Conservation (phyloP, 2,329 filamentous ascomycete genomes). For the Diplodia corticola region DNA sequence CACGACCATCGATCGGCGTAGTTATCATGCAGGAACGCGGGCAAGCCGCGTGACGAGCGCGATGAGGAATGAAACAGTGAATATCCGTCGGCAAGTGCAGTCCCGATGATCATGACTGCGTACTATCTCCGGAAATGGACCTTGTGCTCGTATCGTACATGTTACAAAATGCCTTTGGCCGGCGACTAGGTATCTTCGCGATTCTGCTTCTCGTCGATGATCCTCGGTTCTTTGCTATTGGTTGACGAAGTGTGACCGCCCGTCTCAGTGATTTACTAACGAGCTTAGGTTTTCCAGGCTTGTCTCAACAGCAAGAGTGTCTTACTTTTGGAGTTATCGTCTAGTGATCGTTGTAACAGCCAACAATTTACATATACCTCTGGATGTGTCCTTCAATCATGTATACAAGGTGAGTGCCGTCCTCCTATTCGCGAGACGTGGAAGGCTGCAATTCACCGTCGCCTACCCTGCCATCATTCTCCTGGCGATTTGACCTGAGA, state of each 20-base stretch:
- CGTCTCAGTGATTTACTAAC: not conserved
- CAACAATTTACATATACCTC: too few species aligned
- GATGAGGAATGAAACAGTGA: not conserved
- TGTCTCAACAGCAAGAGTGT: too few species aligned
- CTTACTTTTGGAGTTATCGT: too few species aligned
- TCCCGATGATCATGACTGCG: not conserved
- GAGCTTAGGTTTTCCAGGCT: too few species aligned
- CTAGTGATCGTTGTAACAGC: too few species aligned
- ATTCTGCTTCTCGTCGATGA: not conserved
- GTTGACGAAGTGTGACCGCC: not conserved
- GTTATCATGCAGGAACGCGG: slow-evolving; percentile 5
- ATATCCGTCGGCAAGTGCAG: not conserved
- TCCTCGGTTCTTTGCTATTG: not conserved
- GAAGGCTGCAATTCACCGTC: too few species aligned
- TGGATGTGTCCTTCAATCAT: too few species aligned
- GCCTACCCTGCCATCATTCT: too few species aligned
- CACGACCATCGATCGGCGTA: not conserved
- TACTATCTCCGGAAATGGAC: not conserved
- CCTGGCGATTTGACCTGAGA: too few species aligned
- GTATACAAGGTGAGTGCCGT: too few species aligned
- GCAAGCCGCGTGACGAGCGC: not conserved
- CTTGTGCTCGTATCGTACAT: not conserved
- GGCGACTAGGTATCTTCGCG: not conserved
- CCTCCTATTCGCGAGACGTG: too few species aligned
- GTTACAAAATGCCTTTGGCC: not conserved